Evolutionary conservation across 441 rosid genomes (phyloP), one percentile per base, ranked within the genome.

Genomic region (Bocquillonia castaneifolia): DNA sequence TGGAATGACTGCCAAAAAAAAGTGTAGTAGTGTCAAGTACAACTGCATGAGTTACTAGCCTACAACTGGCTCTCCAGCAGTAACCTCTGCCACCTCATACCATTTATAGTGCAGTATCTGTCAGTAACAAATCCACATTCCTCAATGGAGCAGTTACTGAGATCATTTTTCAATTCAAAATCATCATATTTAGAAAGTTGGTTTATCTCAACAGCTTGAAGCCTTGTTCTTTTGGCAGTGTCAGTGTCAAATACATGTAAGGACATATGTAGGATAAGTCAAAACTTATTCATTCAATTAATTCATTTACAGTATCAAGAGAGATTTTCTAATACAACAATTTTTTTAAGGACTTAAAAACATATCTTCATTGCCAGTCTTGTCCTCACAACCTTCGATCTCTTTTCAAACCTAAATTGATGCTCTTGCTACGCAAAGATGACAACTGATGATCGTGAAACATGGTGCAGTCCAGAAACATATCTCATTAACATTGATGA

Each of bases 231-330:
- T 34, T 10, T 37, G 50, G 31, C 22, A 29, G 31, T 36, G 17
- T 50, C 59, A 34, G 52, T 14, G 42, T 53, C 47, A 54, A 26
- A 44, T 18, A 54, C 9, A 40, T 60, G 55, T 39, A 51, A 15
- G 51, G 31, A 57, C 42, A 8, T 42, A 31, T 28, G 6, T 10
- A 28, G 2, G 6, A 29, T 26, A 29, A 6, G 14, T 29, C 29
- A 26, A 39, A 51, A 23, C 63, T 67, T 20, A 53, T 12, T 31
- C 44, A 10, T 48, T 55, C 34, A 31, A 64, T 26, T 36, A 65
- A 70, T 17, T n/a, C 65, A 44, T 53, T 40, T 25, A 22, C 42
- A 70, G 57, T 63, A 70, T 44, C 55, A 45, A 42, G 13, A 59
- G 7, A 7, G 18, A 37, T 14, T 40, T 32, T 36, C 23, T 23